Percentiles rank a stretch among this genome's conserved stretches.
Conservation (phyloP, 1,139 yeast genomes). For the Pichia sp. region DNA sequence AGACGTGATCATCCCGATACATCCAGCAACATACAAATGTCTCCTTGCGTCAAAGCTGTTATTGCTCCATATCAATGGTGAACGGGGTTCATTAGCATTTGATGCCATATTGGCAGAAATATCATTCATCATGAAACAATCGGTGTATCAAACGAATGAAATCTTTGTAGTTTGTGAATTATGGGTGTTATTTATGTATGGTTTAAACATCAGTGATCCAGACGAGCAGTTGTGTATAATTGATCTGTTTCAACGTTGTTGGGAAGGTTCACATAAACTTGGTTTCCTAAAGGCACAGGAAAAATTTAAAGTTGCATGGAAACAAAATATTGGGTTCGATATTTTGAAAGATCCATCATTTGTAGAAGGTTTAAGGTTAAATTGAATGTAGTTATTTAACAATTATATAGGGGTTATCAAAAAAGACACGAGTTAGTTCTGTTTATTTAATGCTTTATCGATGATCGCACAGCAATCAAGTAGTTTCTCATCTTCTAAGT, state of each 20-base stretch:
- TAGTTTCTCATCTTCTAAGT: constrained; percentile 11
- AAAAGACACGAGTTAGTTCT: too few relatives aligned
- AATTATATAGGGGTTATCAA: too few relatives aligned
- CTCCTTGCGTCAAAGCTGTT: constrained; percentile 2
- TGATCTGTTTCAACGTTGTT: neutral
- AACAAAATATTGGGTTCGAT: neutral
- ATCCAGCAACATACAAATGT: neutral
- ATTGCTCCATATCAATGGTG: neutral
- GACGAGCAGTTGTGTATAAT: neutral
- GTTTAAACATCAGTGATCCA: neutral
- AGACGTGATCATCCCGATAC: neutral
- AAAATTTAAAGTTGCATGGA: neutral
- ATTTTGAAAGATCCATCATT: neutral
- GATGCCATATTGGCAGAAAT: neutral
- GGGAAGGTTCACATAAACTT: constrained; percentile 3
- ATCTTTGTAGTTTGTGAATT: neutral
- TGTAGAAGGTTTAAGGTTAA: neutral
- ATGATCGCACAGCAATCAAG: constrained; percentile 2
- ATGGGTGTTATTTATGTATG: constrained; percentile 6
- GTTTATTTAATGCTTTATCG: neutral
- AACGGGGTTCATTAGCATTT: neutral
- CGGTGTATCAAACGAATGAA: too few relatives aligned
- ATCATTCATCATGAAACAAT: neutral
- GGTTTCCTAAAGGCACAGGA: neutral
- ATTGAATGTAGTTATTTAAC: too few relatives aligned